Conservation (phyloP, 2,329 filamentous ascomycete genomes). For the Botrytis deweyae region DNA sequence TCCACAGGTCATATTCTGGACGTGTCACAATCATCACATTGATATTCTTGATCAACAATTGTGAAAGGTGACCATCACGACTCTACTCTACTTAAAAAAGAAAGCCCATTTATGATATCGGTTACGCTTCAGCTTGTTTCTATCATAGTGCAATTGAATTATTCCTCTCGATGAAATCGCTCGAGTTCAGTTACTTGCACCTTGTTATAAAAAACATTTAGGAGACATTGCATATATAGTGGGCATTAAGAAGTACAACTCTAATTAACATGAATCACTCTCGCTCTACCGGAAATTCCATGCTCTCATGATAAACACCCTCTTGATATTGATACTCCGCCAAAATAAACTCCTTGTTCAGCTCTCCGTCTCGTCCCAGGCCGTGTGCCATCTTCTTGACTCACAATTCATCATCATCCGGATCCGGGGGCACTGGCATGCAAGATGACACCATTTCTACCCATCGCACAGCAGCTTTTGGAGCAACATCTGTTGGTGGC, state of each 20-base stretch:
- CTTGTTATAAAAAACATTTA: background rate
- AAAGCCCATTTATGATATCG: background rate
- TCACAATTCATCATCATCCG: background rate
- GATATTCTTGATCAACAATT: background rate
- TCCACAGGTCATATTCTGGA: rapidly evolving
- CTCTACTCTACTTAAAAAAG: background rate
- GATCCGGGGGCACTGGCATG: background rate
- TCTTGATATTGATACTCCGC: background rate
- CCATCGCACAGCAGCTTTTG: rapidly evolving
- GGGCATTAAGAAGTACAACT: background rate
- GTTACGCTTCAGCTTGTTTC: background rate
- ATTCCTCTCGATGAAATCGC: background rate
- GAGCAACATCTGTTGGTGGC: background rate
- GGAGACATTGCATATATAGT: background rate
- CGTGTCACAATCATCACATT: background rate
- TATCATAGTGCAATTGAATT: background rate
- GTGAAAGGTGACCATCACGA: background rate
- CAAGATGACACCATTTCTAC: too few species aligned
- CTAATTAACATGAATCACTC: background rate
- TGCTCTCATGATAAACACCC: background rate
- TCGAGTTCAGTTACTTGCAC: background rate
- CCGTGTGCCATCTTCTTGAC: background rate
- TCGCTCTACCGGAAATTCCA: background rate
- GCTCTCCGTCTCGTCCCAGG: background rate
- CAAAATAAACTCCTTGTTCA: background rate